These are phyloP conservation scores for Vitis rupestris DNA, from an alignment of 164 flowering plant species.

Conservation along the genomic window DNA sequence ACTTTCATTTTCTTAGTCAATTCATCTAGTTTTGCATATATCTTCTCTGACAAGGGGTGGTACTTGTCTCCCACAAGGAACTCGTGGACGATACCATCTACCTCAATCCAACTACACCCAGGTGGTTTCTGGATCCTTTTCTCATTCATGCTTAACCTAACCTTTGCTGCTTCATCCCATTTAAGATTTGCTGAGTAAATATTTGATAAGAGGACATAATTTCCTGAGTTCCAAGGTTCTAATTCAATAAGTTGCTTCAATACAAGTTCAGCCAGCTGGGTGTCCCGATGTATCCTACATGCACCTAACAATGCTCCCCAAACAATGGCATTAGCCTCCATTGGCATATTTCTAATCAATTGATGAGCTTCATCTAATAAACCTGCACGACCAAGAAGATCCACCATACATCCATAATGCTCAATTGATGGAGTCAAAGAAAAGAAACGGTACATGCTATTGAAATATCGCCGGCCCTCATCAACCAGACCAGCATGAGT, in stretches of 20 bases:
- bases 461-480: slow-evolving; percentile 29
- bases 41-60: slow-evolving; percentile 23
- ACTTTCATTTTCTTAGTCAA: slow-evolving; percentile 21
- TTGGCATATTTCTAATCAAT: slow-evolving; percentile 31
- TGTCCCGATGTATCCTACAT: slow-evolving; percentile 29
- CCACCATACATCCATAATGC: slow-evolving; percentile 42
- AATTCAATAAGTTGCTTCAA: slow-evolving; percentile 25
- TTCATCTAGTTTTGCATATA: slow-evolving; percentile 31
- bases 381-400: slow-evolving; percentile 35
- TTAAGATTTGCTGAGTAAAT: slow-evolving; percentile 27
- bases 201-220: slow-evolving; percentile 36
- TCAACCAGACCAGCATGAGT: slow-evolving; percentile 38
- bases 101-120: slow-evolving; percentile 36
- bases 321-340: slow-evolving; percentile 34
- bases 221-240: slow-evolving; percentile 39
- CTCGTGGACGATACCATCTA: slow-evolving; percentile 35
- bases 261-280: slow-evolving; percentile 24
- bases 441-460: slow-evolving; percentile 21
- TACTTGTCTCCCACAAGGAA: slow-evolving; percentile 34
- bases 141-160: slow-evolving; percentile 27
- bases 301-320: slow-evolving; percentile 41
- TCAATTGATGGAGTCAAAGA: slow-evolving; percentile 25
- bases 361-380: slow-evolving; percentile 30
- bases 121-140: slow-evolving; percentile 25
- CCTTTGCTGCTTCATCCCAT: slow-evolving; percentile 34